Evolutionary conservation across 805 yeast species (phyloP).

Genomic region (Wickerhamiella kazuoi): DNA sequence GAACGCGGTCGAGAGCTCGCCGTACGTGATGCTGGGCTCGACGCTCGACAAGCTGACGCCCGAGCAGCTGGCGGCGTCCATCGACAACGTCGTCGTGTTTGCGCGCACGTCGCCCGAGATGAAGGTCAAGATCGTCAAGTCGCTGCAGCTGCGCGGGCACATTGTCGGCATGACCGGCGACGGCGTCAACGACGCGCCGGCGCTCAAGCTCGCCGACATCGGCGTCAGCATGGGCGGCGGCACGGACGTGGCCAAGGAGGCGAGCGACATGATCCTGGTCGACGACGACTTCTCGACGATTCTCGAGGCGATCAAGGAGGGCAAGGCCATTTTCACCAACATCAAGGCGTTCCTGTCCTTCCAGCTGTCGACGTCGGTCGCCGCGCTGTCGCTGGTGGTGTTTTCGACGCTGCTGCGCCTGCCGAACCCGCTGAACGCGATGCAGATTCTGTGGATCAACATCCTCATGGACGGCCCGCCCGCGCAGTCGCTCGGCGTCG

Average conservation of each 20-base stretch:
- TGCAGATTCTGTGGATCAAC: constrained; percentile 97
- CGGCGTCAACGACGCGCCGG: constrained; percentile 98
- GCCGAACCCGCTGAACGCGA: constrained; percentile 90
- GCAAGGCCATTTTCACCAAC: constrained; percentile 90
- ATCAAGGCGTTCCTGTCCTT: constrained; percentile 89
- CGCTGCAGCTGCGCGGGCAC: constrained; percentile 55
- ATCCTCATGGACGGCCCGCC: constrained; percentile 99
- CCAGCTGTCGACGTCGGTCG: constrained; percentile 89
- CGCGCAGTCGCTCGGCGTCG: constrained; percentile 93
- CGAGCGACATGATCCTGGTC: constrained; percentile 92
- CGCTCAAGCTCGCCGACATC: constrained; percentile 84
- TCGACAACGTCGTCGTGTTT: constrained; percentile 52
- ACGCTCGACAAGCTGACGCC: constrained; percentile 59
- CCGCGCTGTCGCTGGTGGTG: constrained; percentile 81
- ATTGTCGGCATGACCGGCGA: constrained; percentile 99
- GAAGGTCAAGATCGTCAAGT: constrained; percentile 31
- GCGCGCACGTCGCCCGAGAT: constrained; percentile 32
- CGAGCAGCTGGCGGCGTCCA: constrained; percentile 53
- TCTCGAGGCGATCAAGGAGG: constrained; percentile 85
- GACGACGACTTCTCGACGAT: constrained; percentile 95
- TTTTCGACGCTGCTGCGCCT: constrained; percentile 70
- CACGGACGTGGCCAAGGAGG: constrained; percentile 96
- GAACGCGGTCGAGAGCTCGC: constrained; percentile 36
- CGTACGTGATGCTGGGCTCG: constrained; percentile 71
- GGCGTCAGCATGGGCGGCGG: constrained; percentile 87